Conservation (phyloP, 75 land plant genomes). For the Cunninghamia lanceolata region DNA sequence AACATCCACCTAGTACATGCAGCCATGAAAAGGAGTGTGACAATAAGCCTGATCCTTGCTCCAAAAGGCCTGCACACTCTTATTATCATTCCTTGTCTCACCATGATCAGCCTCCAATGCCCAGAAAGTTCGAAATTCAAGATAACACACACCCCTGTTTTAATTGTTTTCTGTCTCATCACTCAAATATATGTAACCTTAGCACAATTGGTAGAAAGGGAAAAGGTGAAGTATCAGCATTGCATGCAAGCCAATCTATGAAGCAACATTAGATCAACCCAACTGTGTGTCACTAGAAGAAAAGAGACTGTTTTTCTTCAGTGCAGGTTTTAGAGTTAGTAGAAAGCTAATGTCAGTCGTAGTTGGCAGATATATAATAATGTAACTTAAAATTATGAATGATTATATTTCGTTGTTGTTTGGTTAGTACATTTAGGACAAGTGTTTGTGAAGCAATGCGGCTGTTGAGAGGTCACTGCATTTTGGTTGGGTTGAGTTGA, state of each 20-base stretch:
- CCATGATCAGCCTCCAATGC: not conserved
- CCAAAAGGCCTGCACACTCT: not conserved
- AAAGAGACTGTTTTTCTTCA: not conserved
- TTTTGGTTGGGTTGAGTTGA: not conserved
- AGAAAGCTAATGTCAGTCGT: not conserved
- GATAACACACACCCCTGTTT: no score
- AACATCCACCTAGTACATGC: constrained; percentile 4
- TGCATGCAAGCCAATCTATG: not conserved
- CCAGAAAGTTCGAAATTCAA: not conserved
- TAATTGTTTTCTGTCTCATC: no score
- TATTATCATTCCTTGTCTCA: not conserved
- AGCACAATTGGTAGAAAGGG: no score
- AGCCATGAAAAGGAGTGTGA: not conserved
- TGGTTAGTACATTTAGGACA: not conserved
- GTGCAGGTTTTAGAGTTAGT: not conserved
- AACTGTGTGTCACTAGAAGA: not conserved
- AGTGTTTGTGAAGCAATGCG: not conserved
- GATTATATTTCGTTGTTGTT: not conserved
- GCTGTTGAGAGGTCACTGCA: not conserved
- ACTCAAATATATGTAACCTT: not conserved
- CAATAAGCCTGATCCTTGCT: not conserved
- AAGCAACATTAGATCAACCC: not conserved
- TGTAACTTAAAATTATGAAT: not conserved
- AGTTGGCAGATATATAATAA: not conserved
- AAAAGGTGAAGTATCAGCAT: not conserved